A percentile compares a stretch with the other conserved stretches of the same genome.
phyloP scores from a whole-genome alignment of 768 basidiomycete species.

The Cystobasidium ongulense region DNA sequence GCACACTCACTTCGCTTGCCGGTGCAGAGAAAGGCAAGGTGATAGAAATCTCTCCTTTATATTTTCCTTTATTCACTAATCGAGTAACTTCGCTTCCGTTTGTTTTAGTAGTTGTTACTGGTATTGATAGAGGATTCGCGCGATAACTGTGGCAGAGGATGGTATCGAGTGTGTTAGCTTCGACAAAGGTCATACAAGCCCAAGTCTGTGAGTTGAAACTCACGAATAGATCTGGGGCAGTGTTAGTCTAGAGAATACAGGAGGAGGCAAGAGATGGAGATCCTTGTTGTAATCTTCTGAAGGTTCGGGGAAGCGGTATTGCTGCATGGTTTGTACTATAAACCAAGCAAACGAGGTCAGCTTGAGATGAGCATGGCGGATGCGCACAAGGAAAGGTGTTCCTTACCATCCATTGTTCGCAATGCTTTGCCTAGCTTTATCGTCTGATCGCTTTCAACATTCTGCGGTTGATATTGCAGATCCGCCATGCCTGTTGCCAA shows the following conservation, averaged over 20 bases:
- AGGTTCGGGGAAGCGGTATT: slow-evolving; percentile 63
- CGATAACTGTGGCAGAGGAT: neutral
- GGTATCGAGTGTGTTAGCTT: no score
- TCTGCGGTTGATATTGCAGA: slow-evolving; percentile 74
- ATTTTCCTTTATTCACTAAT: slow-evolving; percentile 75
- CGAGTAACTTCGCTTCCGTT: slow-evolving; percentile 71
- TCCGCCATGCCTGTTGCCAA: slow-evolving; percentile 71
- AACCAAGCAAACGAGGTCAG: neutral
- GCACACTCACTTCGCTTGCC: neutral
- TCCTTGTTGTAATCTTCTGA: slow-evolving; percentile 54
- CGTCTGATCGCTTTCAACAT: slow-evolving; percentile 56
- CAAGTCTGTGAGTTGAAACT: neutral
- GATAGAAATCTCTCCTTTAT: slow-evolving; percentile 54
- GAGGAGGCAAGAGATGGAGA: slow-evolving; percentile 72
- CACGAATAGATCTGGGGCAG: slow-evolving; percentile 77
- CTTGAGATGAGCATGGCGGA: neutral
- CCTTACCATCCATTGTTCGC: slow-evolving; percentile 70
- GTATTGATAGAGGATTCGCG: neutral
- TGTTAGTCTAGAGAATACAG: slow-evolving; percentile 72
- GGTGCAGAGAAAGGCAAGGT: slow-evolving; percentile 33
- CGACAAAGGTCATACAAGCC: no score
- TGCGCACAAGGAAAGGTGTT: no score
- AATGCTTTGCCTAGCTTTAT: slow-evolving; percentile 63
- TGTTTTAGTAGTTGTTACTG: slow-evolving; percentile 61
- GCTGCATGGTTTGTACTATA: slow-evolving; percentile 63